Evolutionary conservation across 768 basidiomycete genomes (phyloP).

Genomic region (Fistulinella prunicolor): DNA sequence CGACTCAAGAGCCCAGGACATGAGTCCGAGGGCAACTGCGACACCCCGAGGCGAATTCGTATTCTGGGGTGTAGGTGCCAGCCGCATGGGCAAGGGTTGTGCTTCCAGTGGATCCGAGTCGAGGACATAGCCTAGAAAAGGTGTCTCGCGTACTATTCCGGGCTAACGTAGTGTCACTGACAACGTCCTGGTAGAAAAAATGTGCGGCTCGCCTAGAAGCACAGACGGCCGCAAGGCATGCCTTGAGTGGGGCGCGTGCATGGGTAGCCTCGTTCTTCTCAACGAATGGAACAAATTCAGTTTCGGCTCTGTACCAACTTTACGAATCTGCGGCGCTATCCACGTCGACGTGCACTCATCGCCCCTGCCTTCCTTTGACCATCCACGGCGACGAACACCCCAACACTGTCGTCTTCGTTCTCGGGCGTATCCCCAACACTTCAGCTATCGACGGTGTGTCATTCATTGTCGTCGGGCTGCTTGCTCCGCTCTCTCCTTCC

Average conservation of each 20-base stretch:
- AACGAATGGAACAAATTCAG: slow-evolving; percentile 34
- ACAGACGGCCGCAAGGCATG: slow-evolving; percentile 67
- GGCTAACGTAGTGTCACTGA: slow-evolving; percentile 45
- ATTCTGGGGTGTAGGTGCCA: slow-evolving; percentile 31
- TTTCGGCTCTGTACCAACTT: slow-evolving; percentile 41
- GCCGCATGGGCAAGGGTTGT: slow-evolving; percentile 50
- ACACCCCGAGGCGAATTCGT: slow-evolving; percentile 43
- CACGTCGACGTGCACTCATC: slow-evolving; percentile 58
- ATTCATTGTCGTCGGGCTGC: slow-evolving; percentile 62
- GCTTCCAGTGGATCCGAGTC: slow-evolving; percentile 81
- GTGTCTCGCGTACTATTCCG: slow-evolving; percentile 67
- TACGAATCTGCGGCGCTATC: slow-evolving; percentile 71
- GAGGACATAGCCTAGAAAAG: slow-evolving; percentile 73
- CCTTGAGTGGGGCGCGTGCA: slow-evolving; percentile 57
- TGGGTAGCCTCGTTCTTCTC: slow-evolving; percentile 32
- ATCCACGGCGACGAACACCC: slow-evolving; percentile 54
- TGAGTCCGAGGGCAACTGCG: slow-evolving; percentile 70
- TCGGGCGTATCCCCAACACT: slow-evolving; percentile 51
- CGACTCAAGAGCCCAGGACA: slow-evolving; percentile 62
- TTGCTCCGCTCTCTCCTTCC: slow-evolving; percentile 63
- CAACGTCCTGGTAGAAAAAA: not conserved
- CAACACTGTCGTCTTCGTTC: slow-evolving; percentile 64
- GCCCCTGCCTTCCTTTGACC: slow-evolving; percentile 56
- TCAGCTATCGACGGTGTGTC: slow-evolving; percentile 54
- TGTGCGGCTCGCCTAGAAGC: slow-evolving; percentile 40